These are phyloP conservation scores for Sphaerobolus stellatus DNA, from an alignment of 1,284 basidiomycete genomes.

Conservation along the genomic window DNA sequence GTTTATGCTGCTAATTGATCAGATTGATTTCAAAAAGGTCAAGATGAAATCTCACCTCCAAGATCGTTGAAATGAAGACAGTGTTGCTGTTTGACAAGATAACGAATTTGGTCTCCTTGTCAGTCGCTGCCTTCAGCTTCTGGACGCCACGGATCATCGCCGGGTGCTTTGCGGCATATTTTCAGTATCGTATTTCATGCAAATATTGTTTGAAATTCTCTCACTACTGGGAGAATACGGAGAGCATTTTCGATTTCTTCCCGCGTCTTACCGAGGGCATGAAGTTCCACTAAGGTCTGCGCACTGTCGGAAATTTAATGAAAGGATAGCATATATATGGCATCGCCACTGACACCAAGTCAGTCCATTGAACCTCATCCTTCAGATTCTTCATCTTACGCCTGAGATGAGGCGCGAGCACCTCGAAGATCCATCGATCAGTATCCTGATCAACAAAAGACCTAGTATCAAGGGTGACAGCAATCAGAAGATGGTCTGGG, in stretches of 20 bases:
- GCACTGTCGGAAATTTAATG: slow-evolving; percentile 48
- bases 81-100: slow-evolving; percentile 94
- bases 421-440: slow-evolving; percentile 95
- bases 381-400: slow-evolving; percentile 78
- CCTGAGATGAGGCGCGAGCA: slow-evolving; percentile 82
- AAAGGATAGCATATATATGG: background rate
- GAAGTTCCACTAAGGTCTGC: slow-evolving; percentile 70
- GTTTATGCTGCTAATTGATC: slow-evolving; percentile 69
- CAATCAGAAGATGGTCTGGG: background rate
- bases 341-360: slow-evolving; percentile 72
- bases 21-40: slow-evolving; percentile 1
- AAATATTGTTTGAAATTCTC: slow-evolving; percentile 35
- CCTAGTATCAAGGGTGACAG: slow-evolving; percentile 52
- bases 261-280: slow-evolving; percentile 64
- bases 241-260: slow-evolving; percentile 80
- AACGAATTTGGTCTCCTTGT: slow-evolving; percentile 77
- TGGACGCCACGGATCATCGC: slow-evolving; percentile 92
- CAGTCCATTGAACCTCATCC: slow-evolving; percentile 83
- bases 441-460: slow-evolving; percentile 94
- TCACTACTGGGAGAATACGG: slow-evolving; percentile 81
- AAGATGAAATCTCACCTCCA: slow-evolving; percentile 53
- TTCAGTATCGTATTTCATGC: background rate
- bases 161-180: slow-evolving; percentile 68
- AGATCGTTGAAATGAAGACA: slow-evolving; percentile 88
- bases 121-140: slow-evolving; percentile 62